Evolutionary conservation across 2,329 filamentous ascomycete species (phyloP), one percentile per base, ranked within the genome.

Genomic region (Lithohypha guttulata): DNA sequence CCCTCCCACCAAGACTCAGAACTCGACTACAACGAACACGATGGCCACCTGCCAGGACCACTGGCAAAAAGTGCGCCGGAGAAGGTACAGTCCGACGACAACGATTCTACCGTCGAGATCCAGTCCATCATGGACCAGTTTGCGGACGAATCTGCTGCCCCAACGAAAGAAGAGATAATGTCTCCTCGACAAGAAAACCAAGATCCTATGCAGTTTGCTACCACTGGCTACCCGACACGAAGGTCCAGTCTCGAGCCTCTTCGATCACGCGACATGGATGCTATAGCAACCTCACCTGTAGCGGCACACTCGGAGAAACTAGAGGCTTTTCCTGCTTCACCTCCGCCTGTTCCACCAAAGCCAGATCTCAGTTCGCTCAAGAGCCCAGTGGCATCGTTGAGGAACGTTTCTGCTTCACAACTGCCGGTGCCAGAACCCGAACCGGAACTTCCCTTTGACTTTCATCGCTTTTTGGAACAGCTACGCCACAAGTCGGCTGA

Each of bases 91-190:
- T 77, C 79, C 53, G 76, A 77, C 15, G 78, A 86, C 33, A 73
- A 74, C 35, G 77, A 76, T 36, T 84, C 83, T 1, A 75, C 77
- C 43, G 79, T 81, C 4, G 91, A 98, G 63, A 95, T 98, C 44
- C 84, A 95, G 61, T 93, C 75, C 56, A 96, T 98, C 58, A 96
- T 98, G 84, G 84, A 85, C 46, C 91, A 96, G 61, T 96, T 96
- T 52, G 79, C 81, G 51, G 78, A 84, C 54, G 76, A 76, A 35
- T 76, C 76, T 19, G 76, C 77, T 36, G 83, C 79, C 0, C 81
- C 78, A 2, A 79, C 71, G 4, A 77, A 74, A 45, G 79, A 89
- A 35, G 84, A 93, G 59, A 85, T 94, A 55, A 93, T 94, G 85
- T 94, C 86, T 46, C 86, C 86, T 4, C 73, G 84, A 20, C 61